phyloP scores from a whole-genome alignment of 202 grass and related monocot genomes.

The Elaeis oleifera region DNA sequence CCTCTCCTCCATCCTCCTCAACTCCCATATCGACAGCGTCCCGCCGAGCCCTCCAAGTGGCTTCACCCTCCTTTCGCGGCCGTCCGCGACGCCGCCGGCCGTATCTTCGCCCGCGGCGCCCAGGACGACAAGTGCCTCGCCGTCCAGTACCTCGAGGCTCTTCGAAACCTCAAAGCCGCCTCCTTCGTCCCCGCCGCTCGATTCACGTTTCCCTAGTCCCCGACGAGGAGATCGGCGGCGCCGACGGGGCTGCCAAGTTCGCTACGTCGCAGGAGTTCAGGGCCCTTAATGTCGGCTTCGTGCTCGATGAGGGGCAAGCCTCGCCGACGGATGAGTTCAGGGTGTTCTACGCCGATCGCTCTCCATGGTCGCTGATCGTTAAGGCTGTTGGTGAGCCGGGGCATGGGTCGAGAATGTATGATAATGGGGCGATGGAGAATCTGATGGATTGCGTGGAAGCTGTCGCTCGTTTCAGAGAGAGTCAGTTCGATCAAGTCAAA shows the following conservation, averaged over 20 bases:
- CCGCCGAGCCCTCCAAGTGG: constrained; percentile 53
- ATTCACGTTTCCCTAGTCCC: constrained; percentile 85
- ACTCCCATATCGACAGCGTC: constrained; percentile 87
- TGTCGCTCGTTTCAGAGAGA: constrained; percentile 50
- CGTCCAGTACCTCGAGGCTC: constrained; percentile 82
- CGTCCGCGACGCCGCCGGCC: constrained; percentile 39
- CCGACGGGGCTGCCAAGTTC: constrained; percentile 51
- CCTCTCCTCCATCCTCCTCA: constrained; percentile 74
- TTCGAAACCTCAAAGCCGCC: constrained; percentile 45
- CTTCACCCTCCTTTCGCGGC: constrained; percentile 60
- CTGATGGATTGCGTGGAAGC: constrained; percentile 63
- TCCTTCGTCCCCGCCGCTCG: constrained; percentile 53
- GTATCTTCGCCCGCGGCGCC: constrained; percentile 68
- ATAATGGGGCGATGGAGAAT: constrained; percentile 58
- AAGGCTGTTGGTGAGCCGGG: constrained; percentile 56
- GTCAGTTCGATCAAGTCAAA: constrained; percentile 72
- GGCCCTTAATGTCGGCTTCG: constrained; percentile 60
- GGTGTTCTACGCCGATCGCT: constrained; percentile 75
- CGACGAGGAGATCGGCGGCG: constrained; percentile 74
- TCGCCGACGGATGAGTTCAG: constrained; percentile 69
- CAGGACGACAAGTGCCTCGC: constrained; percentile 96
- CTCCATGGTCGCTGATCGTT: constrained; percentile 55
- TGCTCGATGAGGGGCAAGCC: constrained; percentile 90
- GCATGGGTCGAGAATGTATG: constrained; percentile 75
- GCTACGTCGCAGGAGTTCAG: constrained; percentile 52